Evolutionary conservation across 805 yeast species (phyloP).

Genomic region (Kurtzmaniella cleridarum): DNA sequence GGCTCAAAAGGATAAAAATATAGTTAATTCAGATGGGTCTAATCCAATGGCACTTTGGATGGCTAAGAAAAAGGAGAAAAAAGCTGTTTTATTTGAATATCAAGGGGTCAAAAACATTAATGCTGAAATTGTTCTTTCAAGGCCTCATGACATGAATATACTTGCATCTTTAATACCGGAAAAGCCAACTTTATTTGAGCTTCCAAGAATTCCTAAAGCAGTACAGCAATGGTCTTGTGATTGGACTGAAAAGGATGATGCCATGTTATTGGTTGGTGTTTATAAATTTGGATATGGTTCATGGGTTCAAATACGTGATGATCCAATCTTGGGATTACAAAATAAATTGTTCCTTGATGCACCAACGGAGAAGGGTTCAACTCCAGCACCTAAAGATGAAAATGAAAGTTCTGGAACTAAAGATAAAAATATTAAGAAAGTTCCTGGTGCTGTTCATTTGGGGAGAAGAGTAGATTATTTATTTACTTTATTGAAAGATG

Average conservation of each 20-base stretch:
- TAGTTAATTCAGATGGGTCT: slow-evolving; percentile 30
- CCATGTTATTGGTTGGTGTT: slow-evolving; percentile 81
- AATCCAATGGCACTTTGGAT: slow-evolving; percentile 51
- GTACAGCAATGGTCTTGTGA: slow-evolving; percentile 89
- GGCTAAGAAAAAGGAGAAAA: slow-evolving; percentile 74
- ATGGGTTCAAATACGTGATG: slow-evolving; percentile 92
- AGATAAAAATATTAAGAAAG: slow-evolving; percentile 48
- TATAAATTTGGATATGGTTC: slow-evolving; percentile 93
- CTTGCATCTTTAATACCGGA: slow-evolving; percentile 52
- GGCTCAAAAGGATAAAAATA: slow-evolving; percentile 45
- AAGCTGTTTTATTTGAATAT: slow-evolving; percentile 84
- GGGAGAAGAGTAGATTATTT: slow-evolving; percentile 89
- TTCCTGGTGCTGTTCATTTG: slow-evolving; percentile 89
- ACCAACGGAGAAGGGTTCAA: slow-evolving; percentile 24
- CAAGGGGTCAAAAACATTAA: slow-evolving; percentile 83
- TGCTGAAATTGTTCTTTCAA: slow-evolving; percentile 77
- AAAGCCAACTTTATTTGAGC: slow-evolving; percentile 54
- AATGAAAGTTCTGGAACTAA: slow-evolving; percentile 12
- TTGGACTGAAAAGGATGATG: slow-evolving; percentile 82
- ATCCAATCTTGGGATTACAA: slow-evolving; percentile 81
- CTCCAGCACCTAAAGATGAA: slow-evolving; percentile 8
- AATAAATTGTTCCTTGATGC: slow-evolving; percentile 72
- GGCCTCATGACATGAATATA: slow-evolving; percentile 80
- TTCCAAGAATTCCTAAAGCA: slow-evolving; percentile 62
- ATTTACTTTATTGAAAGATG: slow-evolving; percentile 63